Evolutionary conservation across 164 flowering plant genomes (phyloP), one percentile per base, ranked within the genome.

Genomic region (Umbilicus rupestris): DNA sequence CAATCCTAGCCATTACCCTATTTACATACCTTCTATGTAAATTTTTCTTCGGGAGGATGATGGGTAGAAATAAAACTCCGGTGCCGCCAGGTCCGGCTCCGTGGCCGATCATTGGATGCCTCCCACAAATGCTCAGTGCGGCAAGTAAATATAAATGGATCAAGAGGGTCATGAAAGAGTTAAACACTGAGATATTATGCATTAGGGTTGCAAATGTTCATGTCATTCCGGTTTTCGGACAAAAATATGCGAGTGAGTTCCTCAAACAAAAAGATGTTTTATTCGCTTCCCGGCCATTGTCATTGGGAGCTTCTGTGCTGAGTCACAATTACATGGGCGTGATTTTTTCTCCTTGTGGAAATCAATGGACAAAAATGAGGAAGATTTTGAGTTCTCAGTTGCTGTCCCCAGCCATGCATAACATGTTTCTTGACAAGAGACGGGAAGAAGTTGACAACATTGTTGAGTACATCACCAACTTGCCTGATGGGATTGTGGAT

Each of bases 301-400:
- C 45, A 15, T 26, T 63, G 66, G 5, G 47, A 5, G 17, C 66
- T 6, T 16, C 41, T 1, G 6, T 35, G 2, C 15, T 63, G 3
- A 63, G 66, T 22, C 42, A 37, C 8, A 26, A 26, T 1, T 63
- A 35, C 16, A 14, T 39, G 66, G 33, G 39, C 0, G 9, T n/a
- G 8, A 47, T 39, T 9, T 39, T 63, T 9, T 37, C 66, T 37
- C 14, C n/a, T n/a, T n/a, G 14, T n/a, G 66, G 66, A 17, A 33
- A 63, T 3, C 66, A 63, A 22, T 63, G 66, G 66, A 63, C 17
- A 28, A 63, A 63, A 37, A 63, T 63, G 66, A 63, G 66, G 28
- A 63, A 39, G 3, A 30, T 39, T 6, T 16, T 63, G 14, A 63
- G n/a, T n/a, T 10, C 16, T 63, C 66, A 63, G 30, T n/a, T 33